These are phyloP conservation scores for Metahyphopichia silvanorum DNA, from an alignment of 805 yeast genomes.

Conservation along the genomic window DNA sequence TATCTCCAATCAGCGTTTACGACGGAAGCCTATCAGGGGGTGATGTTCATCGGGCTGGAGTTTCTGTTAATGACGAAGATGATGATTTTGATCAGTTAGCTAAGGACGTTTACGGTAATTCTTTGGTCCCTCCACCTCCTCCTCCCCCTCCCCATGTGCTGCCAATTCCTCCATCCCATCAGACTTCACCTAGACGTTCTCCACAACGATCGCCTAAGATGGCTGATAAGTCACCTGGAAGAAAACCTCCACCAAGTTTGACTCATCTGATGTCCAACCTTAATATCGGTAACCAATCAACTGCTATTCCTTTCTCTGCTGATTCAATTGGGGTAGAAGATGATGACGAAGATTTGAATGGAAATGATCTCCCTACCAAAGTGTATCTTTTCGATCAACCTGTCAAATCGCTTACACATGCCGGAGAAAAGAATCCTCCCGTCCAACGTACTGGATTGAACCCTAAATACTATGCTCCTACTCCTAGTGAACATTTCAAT, in stretches of 20 bases:
- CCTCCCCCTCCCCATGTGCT: constrained; percentile 1
- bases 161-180: background rate
- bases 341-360: constrained; percentile 3
- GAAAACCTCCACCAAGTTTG: constrained; percentile 19
- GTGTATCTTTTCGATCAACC: constrained; percentile 34
- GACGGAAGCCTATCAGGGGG: too few species aligned
- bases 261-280: background rate
- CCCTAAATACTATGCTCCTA: constrained; percentile 43
- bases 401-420: constrained; percentile 25
- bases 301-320: constrained; percentile 40
- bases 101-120: constrained; percentile 9
- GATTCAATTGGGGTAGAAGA: constrained; percentile 34
- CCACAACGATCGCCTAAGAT: constrained; percentile 1
- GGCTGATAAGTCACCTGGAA: constrained; percentile 13
- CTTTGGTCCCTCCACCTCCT: constrained; percentile 1
- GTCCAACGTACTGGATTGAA: constrained; percentile 18
- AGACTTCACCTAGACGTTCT: background rate
- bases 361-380: constrained; percentile 23
- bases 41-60: too few species aligned
- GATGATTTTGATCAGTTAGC: constrained; percentile 12
- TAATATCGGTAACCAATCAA: constrained; percentile 5
- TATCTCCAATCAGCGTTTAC: constrained; percentile 20
- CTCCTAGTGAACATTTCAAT: constrained; percentile 41
- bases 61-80: constrained; percentile 9
- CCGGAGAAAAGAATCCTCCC: constrained; percentile 15